Evolutionary conservation across 176 grass and related monocot genomes (phyloP).

Genomic region (Sorghum bicolor): Sorghum_bicolor_NCBIv3 NC_012870.2:58039001-58039500

Average conservation of each 20-base stretch:
- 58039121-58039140: not conserved
- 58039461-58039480: constrained; percentile 38
- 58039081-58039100: not conserved
- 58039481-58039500: constrained; percentile 16
- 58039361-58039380: not conserved
- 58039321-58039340: not conserved
- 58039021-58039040: constrained; percentile 20
- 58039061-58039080: not conserved
- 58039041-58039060: not conserved
- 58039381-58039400: not conserved
- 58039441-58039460: not conserved
- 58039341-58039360: not conserved
- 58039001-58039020: constrained; percentile 33
- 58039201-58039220: not conserved
- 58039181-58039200: not conserved
- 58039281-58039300: not conserved
- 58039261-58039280: not conserved
- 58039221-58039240: not conserved
- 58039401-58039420: constrained; percentile 4
- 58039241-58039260: not conserved
- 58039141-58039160: not conserved
- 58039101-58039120: not conserved
- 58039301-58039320: not conserved
- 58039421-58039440: constrained; percentile 37
- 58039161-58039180: not conserved